Evolutionary conservation across 345 rosid species (phyloP).

Genomic region (Gossypium arboreum): DNA sequence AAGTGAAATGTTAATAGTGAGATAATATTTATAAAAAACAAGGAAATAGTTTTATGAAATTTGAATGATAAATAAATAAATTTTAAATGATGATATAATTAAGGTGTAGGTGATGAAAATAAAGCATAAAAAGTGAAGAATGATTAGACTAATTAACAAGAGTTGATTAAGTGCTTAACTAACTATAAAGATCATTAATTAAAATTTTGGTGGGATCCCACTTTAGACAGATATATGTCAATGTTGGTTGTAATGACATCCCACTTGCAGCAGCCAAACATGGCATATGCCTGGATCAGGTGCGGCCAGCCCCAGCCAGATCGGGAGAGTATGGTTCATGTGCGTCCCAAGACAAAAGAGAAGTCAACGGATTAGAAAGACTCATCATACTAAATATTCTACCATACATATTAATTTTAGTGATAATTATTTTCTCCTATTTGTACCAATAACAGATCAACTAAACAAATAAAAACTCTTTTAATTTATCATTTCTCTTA

Average conservation of each 20-base stretch:
- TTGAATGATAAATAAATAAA: too few relatives aligned
- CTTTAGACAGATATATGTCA: neutral
- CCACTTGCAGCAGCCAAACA: slow-evolving; percentile 13
- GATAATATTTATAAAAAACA: too few relatives aligned
- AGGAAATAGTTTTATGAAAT: too few relatives aligned
- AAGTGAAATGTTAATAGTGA: too few relatives aligned
- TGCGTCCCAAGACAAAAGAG: slow-evolving; percentile 19
- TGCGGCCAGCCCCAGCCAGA: neutral
- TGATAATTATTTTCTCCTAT: too few relatives aligned
- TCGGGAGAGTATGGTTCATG: neutral
- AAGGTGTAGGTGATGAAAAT: neutral
- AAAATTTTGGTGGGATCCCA: neutral
- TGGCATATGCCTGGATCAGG: neutral
- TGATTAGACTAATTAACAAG: neutral
- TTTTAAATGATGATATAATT: too few relatives aligned
- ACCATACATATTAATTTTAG: too few relatives aligned
- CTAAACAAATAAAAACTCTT: too few relatives aligned
- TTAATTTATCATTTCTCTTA: too few relatives aligned
- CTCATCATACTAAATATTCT: too few relatives aligned
- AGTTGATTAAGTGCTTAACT: neutral
- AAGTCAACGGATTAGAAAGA: too few relatives aligned
- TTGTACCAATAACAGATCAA: too few relatives aligned
- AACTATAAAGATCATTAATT: neutral
- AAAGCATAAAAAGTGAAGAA: neutral
- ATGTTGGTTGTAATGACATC: neutral